These are phyloP conservation scores for Powellomyces hirtus DNA, from an alignment of 192 early-diverging fungal species.

Conservation along the genomic window DNA sequence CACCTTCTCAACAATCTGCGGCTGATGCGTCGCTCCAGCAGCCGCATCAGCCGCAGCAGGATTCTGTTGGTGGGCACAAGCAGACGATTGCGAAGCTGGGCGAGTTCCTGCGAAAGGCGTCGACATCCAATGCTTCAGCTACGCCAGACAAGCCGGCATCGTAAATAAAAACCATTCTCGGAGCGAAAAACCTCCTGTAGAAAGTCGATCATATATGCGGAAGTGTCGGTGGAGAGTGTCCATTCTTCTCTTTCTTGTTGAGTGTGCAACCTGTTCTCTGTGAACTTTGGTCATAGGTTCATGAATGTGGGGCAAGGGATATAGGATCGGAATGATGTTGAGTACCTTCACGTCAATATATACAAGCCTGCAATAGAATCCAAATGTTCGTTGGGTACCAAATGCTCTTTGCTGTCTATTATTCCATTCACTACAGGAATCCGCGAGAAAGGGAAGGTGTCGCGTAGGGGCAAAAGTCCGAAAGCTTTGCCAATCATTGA, in stretches of 20 bases:
- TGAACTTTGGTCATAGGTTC: too few species aligned
- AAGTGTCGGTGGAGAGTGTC: too few species aligned
- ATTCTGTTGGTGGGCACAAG: background rate
- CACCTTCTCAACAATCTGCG: background rate
- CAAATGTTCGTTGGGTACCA: background rate
- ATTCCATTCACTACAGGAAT: background rate
- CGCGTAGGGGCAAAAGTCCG: background rate
- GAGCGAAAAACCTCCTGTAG: too few species aligned
- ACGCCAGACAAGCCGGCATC: too few species aligned
- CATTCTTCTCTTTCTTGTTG: too few species aligned
- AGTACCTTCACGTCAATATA: background rate
- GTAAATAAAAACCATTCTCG: too few species aligned
- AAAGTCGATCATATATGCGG: too few species aligned
- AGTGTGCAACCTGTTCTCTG: too few species aligned
- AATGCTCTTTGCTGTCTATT: background rate
- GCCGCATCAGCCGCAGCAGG: constrained; percentile 1
- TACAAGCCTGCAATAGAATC: too few species aligned
- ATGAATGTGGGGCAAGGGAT: background rate
- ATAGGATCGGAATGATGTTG: background rate
- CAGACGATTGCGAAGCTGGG: constrained; percentile 19
- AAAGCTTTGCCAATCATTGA: too few species aligned
- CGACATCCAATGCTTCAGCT: too few species aligned
- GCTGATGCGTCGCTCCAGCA: background rate
- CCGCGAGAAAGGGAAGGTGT: too few species aligned
- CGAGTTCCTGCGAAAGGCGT: constrained; percentile 3